phyloP scores from a whole-genome alignment of 2,329 filamentous ascomycete species.

The Talaromyces sp. region DNA sequence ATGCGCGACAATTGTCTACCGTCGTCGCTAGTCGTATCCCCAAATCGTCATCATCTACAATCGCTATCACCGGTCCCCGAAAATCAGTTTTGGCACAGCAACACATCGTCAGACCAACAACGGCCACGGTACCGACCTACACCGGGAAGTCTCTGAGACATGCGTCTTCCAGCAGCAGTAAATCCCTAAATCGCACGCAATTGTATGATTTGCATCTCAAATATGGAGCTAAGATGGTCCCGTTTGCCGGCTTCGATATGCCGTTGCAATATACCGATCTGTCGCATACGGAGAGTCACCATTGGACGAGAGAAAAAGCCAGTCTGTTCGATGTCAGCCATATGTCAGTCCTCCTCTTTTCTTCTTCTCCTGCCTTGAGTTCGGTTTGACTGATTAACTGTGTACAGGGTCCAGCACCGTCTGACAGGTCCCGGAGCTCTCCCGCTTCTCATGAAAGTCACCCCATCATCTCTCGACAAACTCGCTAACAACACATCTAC shows the following conservation, averaged over 20 bases:
- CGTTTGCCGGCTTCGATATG: conserved; percentile 92
- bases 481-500: conserved; percentile 69
- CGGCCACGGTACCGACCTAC: conserved; percentile 20
- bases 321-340: conserved; percentile 95
- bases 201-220: conserved; percentile 75
- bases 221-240: conserved; percentile 87
- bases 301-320: conserved; percentile 81
- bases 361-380: not conserved
- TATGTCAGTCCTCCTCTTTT: conserved; percentile 63
- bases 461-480: conserved; percentile 67
- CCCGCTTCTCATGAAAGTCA: conserved; percentile 78
- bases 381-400: not conserved
- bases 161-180: conserved; percentile 31
- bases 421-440: conserved; percentile 77
- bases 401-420: conserved; percentile 68
- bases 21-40: conserved; percentile 7
- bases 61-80: conserved; percentile 13
- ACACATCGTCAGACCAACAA: not conserved
- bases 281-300: conserved; percentile 78
- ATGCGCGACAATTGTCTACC: conserved; percentile 15
- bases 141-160: conserved; percentile 26
- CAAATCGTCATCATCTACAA: not conserved
- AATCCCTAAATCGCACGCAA: conserved; percentile 53
- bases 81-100: conserved; percentile 3
- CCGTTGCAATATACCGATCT: conserved; percentile 81